Base-by-base conservation (phyloP, 2,329 filamentous ascomycete genomes). In the Falciphora oryzae region DNA sequence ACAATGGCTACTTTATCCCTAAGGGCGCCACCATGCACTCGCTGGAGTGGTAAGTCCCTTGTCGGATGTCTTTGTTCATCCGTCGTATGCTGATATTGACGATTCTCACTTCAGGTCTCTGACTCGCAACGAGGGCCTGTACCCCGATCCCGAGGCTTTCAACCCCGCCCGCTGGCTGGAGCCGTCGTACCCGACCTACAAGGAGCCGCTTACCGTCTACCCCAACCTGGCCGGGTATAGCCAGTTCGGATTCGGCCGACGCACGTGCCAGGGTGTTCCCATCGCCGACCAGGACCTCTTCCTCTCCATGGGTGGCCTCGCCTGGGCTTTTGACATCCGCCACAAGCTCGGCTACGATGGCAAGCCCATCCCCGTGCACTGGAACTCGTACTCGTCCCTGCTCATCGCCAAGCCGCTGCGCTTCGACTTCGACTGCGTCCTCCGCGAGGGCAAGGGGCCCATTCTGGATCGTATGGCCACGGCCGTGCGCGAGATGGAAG, bases 321-420 rank as follows among this genome's bases (percentile, higher is more conserved):
- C 74, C 0, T 87, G 85, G 83, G 84, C 78, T 0, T 88, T 86
- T 69, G 76, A 78, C 64, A 81, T 86, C 65, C 69, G 73, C 66
- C 79, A 76, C 69, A 74, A 76, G 65, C 71, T 64, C 64, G 74
- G 75, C 32, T 57, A 72, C 1, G 65, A 73, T 35, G 71, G 75
- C 66, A 77, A 74, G 67, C 75, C 78, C 25, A 75, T 83, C 25
- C 78, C 81, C 1, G 75, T 80, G 0, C 78, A 79, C 69, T 80
- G 78, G 78, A 77, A 80, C 67, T 73, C 77, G 58, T 80, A 75
- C 66, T 78, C 78, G 11, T 74, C 78, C 8, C 69, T 80, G 7
- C 70, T 80, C 14, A 80, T 80, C 62, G 77, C 78, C n/a, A 80
- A 80, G 71, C 78, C 78, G 0, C 65, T 65, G 10, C 67, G 67